Evolutionary conservation across 352 stramenopile species (phyloP).

Genomic region (Blastocystis sp.): DNA sequence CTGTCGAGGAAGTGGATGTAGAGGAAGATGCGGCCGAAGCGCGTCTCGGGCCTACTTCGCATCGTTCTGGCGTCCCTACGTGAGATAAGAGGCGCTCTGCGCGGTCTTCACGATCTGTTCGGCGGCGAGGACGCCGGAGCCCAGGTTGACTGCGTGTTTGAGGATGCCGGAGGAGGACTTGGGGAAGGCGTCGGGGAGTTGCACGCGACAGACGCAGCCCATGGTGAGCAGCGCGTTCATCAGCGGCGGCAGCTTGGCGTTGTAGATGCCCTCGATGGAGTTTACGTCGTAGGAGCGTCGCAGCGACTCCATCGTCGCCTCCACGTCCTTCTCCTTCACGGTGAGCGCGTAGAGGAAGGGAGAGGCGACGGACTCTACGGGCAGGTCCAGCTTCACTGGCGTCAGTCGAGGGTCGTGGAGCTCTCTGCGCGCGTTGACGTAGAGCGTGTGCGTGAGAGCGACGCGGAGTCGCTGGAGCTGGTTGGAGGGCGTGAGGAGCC

Average conservation of each 20-base stretch:
- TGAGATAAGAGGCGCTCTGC: conserved; percentile 61
- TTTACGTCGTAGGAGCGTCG: background rate
- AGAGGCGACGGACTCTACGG: conserved; percentile 58
- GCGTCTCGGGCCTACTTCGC: conserved; percentile 59
- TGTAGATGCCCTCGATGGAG: conserved; percentile 76
- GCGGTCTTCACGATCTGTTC: conserved; percentile 60
- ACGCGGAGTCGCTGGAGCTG: conserved; percentile 70
- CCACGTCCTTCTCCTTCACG: background rate
- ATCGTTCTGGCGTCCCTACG: conserved; percentile 62
- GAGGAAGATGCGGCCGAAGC: background rate
- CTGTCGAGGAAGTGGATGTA: background rate
- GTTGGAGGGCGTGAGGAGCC: conserved; percentile 80
- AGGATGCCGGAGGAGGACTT: background rate
- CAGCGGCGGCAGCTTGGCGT: conserved; percentile 77
- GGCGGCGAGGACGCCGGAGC: background rate
- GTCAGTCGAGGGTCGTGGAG: background rate
- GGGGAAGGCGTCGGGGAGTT: background rate
- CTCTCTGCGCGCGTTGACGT: conserved; percentile 30
- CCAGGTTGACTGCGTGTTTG: conserved; percentile 3
- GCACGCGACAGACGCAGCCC: conserved; percentile 70
- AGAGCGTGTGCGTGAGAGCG: conserved; percentile 57
- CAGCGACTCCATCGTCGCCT: background rate
- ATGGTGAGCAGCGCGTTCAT: conserved; percentile 78
- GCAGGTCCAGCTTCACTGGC: background rate
- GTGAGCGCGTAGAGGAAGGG: conserved; percentile 70